Evolutionary conservation across 2,329 filamentous ascomycete species (phyloP), one percentile per base, ranked within the genome.

Genomic region (Alternaria sp.): DNA sequence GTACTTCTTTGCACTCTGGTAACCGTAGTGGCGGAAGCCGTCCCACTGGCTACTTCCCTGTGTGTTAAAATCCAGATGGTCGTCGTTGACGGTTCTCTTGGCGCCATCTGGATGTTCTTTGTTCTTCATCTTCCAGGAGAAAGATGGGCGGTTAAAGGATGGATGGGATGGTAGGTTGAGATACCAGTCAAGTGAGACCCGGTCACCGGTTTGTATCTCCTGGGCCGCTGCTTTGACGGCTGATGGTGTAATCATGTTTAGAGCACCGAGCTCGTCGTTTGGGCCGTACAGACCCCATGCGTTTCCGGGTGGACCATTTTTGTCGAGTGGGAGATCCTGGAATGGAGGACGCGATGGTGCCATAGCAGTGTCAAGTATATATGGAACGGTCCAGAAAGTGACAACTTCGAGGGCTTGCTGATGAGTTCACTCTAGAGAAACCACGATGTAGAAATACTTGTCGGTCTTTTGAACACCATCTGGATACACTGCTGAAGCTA

Each of bases 241-340:
- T n/a, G 78, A 72, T 0, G 83, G 81, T 0, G 85, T 88, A 57
- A 88, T 80, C 3, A 86, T 79, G 71, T 88, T 88, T 1, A 88
- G 78, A 69, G 84, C 86, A 23, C 86, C 86, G 11, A 86, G 79
- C 66, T 87, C 78, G 62, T 88, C 86, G 3, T 79, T 60, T 6
- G 78, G 70, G 3, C 86, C 86, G 64, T 85, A 87, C 5, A 86
- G 81, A 1, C 85, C 85, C 86, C 86, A 88, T 6, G 86, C 84
- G 60, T 88, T 88, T 8, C 84, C 83, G 3, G 75, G 80, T 7
- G 86, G 85, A 0, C 85, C 85, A 59, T 80, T 74, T 50, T 83
- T 83, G 59, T 81, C 80, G 1, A 88, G 79, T 0, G 86, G 86
- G 0, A 88, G 82, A 4, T 81, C 76, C 7, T 83, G 76, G 64